Conservation (phyloP, 257 asterid species). For the Fraxinus excelsior region DNA sequence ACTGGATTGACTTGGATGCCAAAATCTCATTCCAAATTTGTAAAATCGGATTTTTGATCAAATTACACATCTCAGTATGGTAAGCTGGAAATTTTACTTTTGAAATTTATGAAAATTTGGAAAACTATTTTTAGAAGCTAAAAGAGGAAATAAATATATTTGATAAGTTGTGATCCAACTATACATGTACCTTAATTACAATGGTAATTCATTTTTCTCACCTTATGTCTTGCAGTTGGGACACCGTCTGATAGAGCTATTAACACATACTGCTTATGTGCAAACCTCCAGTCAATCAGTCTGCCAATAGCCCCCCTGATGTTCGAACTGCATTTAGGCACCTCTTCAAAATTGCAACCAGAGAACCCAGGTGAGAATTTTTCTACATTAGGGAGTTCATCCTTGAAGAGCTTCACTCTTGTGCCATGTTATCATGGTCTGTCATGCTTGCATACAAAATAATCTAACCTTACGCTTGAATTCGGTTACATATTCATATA, state of each 20-base stretch:
- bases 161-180: not conserved
- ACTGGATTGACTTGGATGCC: not conserved
- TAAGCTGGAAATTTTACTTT: not conserved
- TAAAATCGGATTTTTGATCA: not conserved
- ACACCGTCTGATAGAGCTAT: slow-evolving; percentile 76
- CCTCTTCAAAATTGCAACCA: slow-evolving; percentile 61
- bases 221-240: slow-evolving; percentile 74
- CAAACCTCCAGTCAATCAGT: slow-evolving; percentile 70
- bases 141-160: not conserved
- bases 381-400: not conserved
- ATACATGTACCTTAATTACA: slow-evolving; percentile 9
- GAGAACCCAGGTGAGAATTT: slow-evolving; percentile 61
- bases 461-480: not conserved
- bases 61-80: not conserved
- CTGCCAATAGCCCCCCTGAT: slow-evolving; percentile 86
- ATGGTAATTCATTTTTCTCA: slow-evolving; percentile 15
- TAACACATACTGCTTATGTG: slow-evolving; percentile 84
- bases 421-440: not conserved
- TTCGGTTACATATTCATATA: not conserved
- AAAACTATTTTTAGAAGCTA: not conserved
- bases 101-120: not conserved
- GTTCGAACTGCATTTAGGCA: slow-evolving; percentile 97
- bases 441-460: not conserved
- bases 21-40: not conserved
- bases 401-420: too few species aligned